A percentile compares a stretch with the other conserved stretches of the same genome.
These are phyloP conservation scores for Lumnitzera racemosa DNA, from an alignment of 345 rosid species.

Conservation along the genomic window DNA sequence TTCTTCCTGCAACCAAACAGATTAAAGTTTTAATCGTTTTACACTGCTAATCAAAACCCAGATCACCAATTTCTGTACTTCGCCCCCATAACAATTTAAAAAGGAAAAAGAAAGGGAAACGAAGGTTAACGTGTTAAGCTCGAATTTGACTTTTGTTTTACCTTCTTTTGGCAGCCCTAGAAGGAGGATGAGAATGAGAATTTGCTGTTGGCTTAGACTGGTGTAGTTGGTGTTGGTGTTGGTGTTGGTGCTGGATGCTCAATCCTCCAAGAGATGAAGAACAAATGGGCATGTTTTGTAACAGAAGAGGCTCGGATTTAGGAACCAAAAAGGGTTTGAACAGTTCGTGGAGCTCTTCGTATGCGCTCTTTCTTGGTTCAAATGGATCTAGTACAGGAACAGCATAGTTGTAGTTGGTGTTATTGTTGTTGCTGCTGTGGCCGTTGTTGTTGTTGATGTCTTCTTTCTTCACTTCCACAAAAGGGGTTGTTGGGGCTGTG, in stretches of 20 bases:
- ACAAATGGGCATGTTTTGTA: conserved; percentile 22
- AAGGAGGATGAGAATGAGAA: conserved; percentile 17
- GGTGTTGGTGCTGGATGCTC: conserved; percentile 1
- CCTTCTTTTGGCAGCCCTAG: conserved; percentile 81
- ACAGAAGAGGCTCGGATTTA: conserved; percentile 25
- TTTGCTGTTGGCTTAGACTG: conserved; percentile 12
- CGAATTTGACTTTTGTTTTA: conserved; percentile 3
- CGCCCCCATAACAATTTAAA: too few relatives aligned
- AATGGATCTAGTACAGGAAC: conserved; percentile 23
- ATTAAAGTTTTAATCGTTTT: too few relatives aligned
- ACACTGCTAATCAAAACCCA: too few relatives aligned
- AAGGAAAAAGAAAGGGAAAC: too few relatives aligned
- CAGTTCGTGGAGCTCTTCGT: conserved; percentile 62
- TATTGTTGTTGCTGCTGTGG: too few relatives aligned
- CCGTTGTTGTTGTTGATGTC: too few relatives aligned
- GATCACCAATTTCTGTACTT: too few relatives aligned
- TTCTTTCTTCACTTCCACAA: conserved; percentile 7
- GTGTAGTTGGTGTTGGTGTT: not conserved
- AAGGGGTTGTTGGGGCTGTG: conserved; percentile 20
- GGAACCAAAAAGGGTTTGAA: conserved; percentile 48
- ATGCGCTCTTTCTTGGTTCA: conserved; percentile 22
- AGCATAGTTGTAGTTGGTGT: not conserved
- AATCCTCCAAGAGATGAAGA: conserved; percentile 30
- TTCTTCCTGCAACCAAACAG: conserved; percentile 45
- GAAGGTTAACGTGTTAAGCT: too few relatives aligned